Conservation (phyloP, 2,329 filamentous ascomycete species). For the Monosporascus cannonballus region DNA sequence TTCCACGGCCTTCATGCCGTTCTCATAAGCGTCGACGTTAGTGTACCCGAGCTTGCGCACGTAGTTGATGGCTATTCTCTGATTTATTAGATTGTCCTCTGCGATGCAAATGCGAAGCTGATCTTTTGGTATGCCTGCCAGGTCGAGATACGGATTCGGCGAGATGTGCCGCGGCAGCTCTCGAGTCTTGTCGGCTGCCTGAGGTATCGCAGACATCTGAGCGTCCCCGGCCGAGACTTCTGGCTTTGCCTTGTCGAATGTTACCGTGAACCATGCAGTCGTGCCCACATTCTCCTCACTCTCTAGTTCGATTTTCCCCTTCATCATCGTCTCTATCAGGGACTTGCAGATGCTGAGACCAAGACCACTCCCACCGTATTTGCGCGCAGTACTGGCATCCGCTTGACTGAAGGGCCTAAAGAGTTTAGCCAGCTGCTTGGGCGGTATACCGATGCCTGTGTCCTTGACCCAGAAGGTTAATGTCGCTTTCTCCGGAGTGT, state of each 20-base stretch:
- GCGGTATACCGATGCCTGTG: slow-evolving; percentile 85
- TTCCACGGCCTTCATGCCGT: slow-evolving; percentile 82
- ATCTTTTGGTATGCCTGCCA: slow-evolving; percentile 68
- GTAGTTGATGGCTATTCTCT: slow-evolving; percentile 89
- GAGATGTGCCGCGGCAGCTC: slow-evolving; percentile 24
- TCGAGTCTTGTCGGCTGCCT: slow-evolving; percentile 29
- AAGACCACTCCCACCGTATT: slow-evolving; percentile 86
- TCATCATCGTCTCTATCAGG: slow-evolving; percentile 87
- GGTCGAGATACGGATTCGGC: slow-evolving; percentile 50
- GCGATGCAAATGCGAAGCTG: slow-evolving; percentile 86
- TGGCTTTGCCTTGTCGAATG: slow-evolving; percentile 73
- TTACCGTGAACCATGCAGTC: slow-evolving; percentile 71
- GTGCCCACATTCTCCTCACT: slow-evolving; percentile 68
- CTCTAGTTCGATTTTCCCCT: slow-evolving; percentile 76
- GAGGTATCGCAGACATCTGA: slow-evolving; percentile 35
- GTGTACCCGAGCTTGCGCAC: slow-evolving; percentile 79
- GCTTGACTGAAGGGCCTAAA: slow-evolving; percentile 93
- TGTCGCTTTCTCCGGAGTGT: slow-evolving; percentile 63
- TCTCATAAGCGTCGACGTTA: slow-evolving; percentile 78
- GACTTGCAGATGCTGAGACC: slow-evolving; percentile 93
- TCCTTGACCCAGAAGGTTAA: slow-evolving; percentile 83
- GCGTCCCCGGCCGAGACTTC: slow-evolving; percentile 53
- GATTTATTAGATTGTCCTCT: slow-evolving; percentile 92
- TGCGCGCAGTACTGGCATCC: slow-evolving; percentile 81
- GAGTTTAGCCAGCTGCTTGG: slow-evolving; percentile 74